These are phyloP conservation scores for Nakazawaea peltata DNA, from an alignment of 805 yeast species.

Conservation along the genomic window DNA sequence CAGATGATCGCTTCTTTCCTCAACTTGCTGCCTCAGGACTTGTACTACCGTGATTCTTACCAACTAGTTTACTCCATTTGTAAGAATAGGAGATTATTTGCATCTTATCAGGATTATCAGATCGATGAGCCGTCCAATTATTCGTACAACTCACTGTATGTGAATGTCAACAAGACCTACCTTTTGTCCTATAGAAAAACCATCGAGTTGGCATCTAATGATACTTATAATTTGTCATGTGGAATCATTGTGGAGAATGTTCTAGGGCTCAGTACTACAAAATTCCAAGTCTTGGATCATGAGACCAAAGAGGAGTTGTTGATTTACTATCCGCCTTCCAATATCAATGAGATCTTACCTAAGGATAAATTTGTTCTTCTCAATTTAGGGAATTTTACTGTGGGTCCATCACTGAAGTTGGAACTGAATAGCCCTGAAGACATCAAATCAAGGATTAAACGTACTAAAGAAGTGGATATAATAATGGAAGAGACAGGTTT, in stretches of 20 bases:
- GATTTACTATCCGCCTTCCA: slow-evolving; percentile 47
- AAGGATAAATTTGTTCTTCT: slow-evolving; percentile 39
- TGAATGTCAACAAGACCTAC: slow-evolving; percentile 42
- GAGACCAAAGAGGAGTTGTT: slow-evolving; percentile 22
- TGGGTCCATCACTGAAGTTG: too few species aligned
- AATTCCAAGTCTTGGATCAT: slow-evolving; percentile 34
- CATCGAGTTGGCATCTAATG: slow-evolving; percentile 40
- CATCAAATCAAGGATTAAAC: slow-evolving; percentile 8
- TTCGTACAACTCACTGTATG: slow-evolving; percentile 27
- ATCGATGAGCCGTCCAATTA: slow-evolving; percentile 41
- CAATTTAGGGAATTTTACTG: slow-evolving; percentile 39
- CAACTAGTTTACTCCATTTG: slow-evolving; percentile 40
- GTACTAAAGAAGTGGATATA: slow-evolving; percentile 25
- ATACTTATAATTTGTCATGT: slow-evolving; percentile 40
- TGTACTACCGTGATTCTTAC: slow-evolving; percentile 46
- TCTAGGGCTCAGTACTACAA: slow-evolving; percentile 50
- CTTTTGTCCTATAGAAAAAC: slow-evolving; percentile 36
- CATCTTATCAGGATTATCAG: slow-evolving; percentile 29
- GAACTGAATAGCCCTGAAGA: too few species aligned
- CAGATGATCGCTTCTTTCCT: slow-evolving; percentile 17
- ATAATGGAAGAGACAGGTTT: slow-evolving; percentile 51
- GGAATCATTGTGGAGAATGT: slow-evolving; percentile 47
- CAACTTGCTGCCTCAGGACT: slow-evolving; percentile 15
- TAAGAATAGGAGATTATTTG: slow-evolving; percentile 44
- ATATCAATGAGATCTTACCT: slow-evolving; percentile 51